Evolutionary conservation across 2,329 filamentous ascomycete genomes (phyloP), one percentile per base, ranked within the genome.

Genomic region (Beauveria rudraprayagi): DNA sequence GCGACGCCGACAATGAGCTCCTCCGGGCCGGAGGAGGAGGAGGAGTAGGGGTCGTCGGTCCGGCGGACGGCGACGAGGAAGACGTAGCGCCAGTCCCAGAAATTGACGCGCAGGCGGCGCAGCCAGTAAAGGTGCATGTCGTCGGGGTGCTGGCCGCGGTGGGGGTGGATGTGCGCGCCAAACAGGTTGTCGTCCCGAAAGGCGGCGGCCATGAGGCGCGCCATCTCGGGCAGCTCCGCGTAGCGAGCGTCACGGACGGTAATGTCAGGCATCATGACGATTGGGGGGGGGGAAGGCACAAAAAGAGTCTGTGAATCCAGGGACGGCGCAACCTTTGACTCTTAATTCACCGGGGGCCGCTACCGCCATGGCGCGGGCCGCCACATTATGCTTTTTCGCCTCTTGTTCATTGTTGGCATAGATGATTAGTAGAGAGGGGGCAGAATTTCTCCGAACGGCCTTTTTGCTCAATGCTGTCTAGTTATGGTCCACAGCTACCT

Each of bases 171-270:
- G 22, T 72, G 62, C 2, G 68, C 62, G 22, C 72, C 73, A 40
- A 72, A 72, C 7, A 75, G 52, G 11, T 68, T 67, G 30, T 75
- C 72, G 7, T 74, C 66, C 65, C 67, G 67, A 57, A 75, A 75
- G 0, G 72, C 72, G 17, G 63, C 63, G 5, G 73, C 67, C 58
- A 70, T 62, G 10, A 71, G 61, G 64, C 67, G 65, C 10, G 71
- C 69, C 52, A 73, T 67, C 41, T 64, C 66, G 0, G 66, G 65
- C 1, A 72, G 66, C 30, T 72, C 70, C 22, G 59, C 43, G 58
- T 63, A 67, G 44, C 56, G 55, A 10, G 66, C 65, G 40, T 66
- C 61, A 46, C 66, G 65, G 28, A 63, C 50, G 8, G 30, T 19
- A 14, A 62, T 52, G 19, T 60, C 53, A 26, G 50, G 41, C 58